A percentile compares a stretch with the other conserved stretches of the same genome.
Evolutionary conservation across 129 eudicot species (phyloP).

Genomic region (Saposhnikovia divaricata): DNA sequence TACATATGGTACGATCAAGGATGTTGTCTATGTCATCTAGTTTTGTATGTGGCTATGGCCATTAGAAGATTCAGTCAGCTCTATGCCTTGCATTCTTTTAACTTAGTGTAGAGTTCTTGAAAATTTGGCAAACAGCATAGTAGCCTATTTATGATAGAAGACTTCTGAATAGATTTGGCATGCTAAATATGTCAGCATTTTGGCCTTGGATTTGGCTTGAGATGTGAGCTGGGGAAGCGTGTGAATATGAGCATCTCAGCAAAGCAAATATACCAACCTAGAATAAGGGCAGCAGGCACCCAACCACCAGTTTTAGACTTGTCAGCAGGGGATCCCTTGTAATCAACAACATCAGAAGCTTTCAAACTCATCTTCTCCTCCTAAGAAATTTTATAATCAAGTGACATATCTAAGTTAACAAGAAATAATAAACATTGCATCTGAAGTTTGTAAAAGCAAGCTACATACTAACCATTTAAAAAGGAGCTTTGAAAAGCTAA

Average conservation of each 20-base stretch:
- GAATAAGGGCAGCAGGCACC: constrained; percentile 80
- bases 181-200: not conserved
- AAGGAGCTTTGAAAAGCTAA: not conserved
- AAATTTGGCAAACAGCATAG: not conserved
- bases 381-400: constrained; percentile 23
- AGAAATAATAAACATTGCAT: not conserved
- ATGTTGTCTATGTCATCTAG: not conserved
- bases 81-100: not conserved
- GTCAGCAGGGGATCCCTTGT: constrained; percentile 76
- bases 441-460: not conserved
- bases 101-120: not conserved
- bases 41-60: not conserved
- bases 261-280: constrained; percentile 47
- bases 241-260: not conserved
- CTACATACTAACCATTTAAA: constrained; percentile 30
- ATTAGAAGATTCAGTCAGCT: not conserved
- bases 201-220: not conserved
- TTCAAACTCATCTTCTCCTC: constrained; percentile 55
- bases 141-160: not conserved
- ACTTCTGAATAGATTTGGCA: not conserved
- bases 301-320: constrained; percentile 87
- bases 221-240: not conserved
- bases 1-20: not conserved
- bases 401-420: not conserved
- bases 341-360: constrained; percentile 67